Evolutionary conservation across 1,139 yeast species (phyloP), one percentile per base, ranked within the genome.

Genomic region (Zygoascus meyerae): DNA sequence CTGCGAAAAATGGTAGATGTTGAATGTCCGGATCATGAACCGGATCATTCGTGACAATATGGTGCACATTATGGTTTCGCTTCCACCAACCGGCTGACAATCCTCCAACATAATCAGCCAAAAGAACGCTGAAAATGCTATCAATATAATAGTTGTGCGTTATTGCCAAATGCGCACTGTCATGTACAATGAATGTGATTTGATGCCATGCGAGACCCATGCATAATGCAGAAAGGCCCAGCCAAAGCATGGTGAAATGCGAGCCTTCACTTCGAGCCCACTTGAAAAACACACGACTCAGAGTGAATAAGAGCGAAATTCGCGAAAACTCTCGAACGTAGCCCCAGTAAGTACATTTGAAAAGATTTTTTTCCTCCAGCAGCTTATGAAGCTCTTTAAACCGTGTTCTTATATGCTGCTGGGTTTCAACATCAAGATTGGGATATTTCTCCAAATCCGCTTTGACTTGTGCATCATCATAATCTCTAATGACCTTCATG

Each of bases 61-160:
- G 96, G 63, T 89, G 96, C 17, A 87, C 95, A 62, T 87, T 87
- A 65, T 87, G 96, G 64, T 85, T 87, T 45, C 92, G 73, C 59
- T 87, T 89, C 96, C 96, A 87, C 96, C 96, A 87, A 1, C 95
- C 95, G 34, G 86, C 64, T 45, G 95, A 85, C 45, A 87, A 70
- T 0, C 96, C 96, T n/a, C 96, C 96, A 48, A 81, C 66, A 71
- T 76, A 86, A 55, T 85, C 79, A 1, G 95, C 95, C 44, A 87
- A 70, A 1, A 79, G 38, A 65, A 81, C 78, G 1, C 95, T 95
- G 52, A 85, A 71, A 9, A 83, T 61, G 59, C 83, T 87, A 63
- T 87, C 96, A n/a, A 77, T 44, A 56, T 82, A 83, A 64, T 83
- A 87, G 57, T 84, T 72, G 63, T 87, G 96, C 0, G 95, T 82